Conservation (phyloP, 2,329 filamentous ascomycete species). For the Verticillium isaacii region DNA sequence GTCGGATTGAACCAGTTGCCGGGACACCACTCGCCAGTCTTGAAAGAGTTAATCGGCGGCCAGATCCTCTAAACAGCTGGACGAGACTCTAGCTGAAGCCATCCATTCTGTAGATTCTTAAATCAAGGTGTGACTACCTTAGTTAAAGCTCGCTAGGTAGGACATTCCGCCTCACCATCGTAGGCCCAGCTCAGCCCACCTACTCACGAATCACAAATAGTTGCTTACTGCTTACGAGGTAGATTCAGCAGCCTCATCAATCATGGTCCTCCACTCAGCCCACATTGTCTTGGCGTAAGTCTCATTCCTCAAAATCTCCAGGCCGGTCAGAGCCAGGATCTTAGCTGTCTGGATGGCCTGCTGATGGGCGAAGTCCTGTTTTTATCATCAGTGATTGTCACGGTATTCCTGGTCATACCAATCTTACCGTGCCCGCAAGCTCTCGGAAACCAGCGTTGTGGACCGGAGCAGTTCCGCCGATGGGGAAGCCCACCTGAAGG, state of each 20-base stretch:
- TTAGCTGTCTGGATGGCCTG: conserved; percentile 9
- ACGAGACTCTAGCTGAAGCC: no score
- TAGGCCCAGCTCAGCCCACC: no score
- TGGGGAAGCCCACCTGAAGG: conserved; percentile 9
- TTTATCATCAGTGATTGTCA: not conserved
- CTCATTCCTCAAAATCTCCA: conserved; percentile 10
- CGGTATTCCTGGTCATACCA: not conserved
- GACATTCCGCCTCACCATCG: no score
- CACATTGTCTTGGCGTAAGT: conserved; percentile 8
- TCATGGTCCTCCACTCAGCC: conserved; percentile 9
- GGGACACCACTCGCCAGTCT: no score
- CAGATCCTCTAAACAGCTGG: no score
- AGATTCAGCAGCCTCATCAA: conserved; percentile 3
- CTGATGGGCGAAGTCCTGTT: conserved; percentile 7
- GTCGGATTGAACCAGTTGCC: no score
- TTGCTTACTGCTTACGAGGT: not conserved
- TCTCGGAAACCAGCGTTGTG: conserved; percentile 10
- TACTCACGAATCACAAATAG: no score
- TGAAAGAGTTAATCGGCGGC: no score
- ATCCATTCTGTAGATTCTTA: no score
- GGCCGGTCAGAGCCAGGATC: conserved; percentile 7
- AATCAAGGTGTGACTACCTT: no score
- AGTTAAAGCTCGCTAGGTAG: no score
- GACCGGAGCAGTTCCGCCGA: conserved; percentile 7
- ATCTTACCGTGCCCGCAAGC: conserved; percentile 6